Base-by-base conservation (phyloP, 2,329 filamentous ascomycete genomes). In the Phaeosphaeria sp. region DNA sequence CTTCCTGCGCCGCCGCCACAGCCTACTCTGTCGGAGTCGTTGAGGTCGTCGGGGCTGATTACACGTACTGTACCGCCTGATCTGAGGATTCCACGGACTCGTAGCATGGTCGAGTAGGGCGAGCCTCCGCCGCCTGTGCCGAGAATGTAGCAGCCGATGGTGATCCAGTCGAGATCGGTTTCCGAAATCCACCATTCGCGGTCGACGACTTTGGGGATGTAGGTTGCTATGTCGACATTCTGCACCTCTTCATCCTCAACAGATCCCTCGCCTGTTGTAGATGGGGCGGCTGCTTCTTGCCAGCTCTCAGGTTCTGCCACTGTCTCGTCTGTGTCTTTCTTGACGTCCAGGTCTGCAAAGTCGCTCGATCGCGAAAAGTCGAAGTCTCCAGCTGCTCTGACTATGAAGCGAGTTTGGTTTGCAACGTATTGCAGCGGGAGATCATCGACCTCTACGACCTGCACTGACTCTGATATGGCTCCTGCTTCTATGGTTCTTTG, bases 321-420 rank as follows among this genome's bases (percentile, higher is more conserved):
- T 9, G 51, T n/a, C 11, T 51, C 61, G 13, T 68, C 66, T 6
- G 63, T 62, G 1, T 61, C 65, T 42, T 72, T 69, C 0, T 51
- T 59, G 18, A 69, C 53, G 24, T 74, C 60, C 7, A 68, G 45
- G 18, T 68, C 54, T n/a, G 64, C 58, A 48, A 74, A 74, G 40
- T 72, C 70, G 21, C 62, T 63, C 30, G 73, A 67, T 9, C 72
- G 65, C 25, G 71, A 67, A 44, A 71, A 77, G 56, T 80, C 78
- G 17, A 83, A 74, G 47, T 82, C 78, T 5, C 87, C 87, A 0
- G 84, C 86, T 1, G 87, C 86, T 50, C 84, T 79, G 9, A 88
- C 82, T 17, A 89, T 77, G 56, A 79, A 77, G 2, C 78, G 71
- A 2, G 77, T 72, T 55, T 85, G 77, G 82, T 87, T 52, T 75